Conservation (phyloP, 176 grass and related monocot species). For the Canna indica region DNA sequence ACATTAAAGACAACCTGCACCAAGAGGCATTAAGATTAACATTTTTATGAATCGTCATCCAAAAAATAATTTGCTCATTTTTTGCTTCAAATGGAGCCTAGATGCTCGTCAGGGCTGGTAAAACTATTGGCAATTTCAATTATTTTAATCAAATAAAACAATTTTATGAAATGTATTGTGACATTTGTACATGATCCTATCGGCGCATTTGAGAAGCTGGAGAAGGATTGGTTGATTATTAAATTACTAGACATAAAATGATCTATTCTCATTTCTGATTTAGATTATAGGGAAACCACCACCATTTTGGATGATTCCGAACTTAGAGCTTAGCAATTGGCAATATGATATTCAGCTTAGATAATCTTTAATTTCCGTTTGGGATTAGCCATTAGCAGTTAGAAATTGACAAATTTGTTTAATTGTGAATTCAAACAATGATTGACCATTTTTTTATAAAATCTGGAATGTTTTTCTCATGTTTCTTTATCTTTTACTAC, state of each 20-base stretch:
- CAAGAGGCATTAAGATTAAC: background rate
- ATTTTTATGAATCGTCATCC: background rate
- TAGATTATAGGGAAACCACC: too few species aligned
- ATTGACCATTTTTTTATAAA: background rate
- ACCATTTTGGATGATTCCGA: background rate
- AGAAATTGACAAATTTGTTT: background rate
- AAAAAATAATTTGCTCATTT: background rate
- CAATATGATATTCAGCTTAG: background rate
- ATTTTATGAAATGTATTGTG: too few species aligned
- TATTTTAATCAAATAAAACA: too few species aligned
- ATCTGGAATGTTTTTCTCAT: background rate
- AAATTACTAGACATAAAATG: background rate
- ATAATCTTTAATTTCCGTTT: background rate
- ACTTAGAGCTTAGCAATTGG: background rate
- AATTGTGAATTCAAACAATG: background rate
- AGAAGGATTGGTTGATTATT: background rate
- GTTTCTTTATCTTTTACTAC: background rate
- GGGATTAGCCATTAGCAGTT: background rate
- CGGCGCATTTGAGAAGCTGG: too few species aligned
- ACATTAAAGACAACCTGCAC: background rate
- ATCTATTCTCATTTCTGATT: background rate
- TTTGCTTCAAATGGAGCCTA: background rate
- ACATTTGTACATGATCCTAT: too few species aligned
- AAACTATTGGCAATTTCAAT: background rate
- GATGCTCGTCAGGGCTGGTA: background rate